Evolutionary conservation across 148 eudicot species (phyloP), one percentile per base, ranked within the genome.

Genomic region (Silene conica): DNA sequence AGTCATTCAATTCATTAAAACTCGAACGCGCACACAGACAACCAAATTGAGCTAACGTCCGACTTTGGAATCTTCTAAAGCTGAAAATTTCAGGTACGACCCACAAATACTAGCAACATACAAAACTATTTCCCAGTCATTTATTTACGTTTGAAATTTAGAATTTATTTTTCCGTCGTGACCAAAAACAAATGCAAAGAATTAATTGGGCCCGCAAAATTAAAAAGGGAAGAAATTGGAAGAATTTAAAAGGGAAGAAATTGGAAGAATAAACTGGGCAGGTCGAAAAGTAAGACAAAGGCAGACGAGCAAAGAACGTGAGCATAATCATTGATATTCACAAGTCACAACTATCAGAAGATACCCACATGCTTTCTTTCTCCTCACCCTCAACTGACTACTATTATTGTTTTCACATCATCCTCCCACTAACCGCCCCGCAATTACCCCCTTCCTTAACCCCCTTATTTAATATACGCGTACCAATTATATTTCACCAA

Each of bases 301-400:
- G 52, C 70, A 43, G 71, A 71, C 55, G 38, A 69, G 61, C 22
- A 66, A 62, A 80, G 72, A 80, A 80, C 83, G 83, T 72, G 80
- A 76, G 45, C 22, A 80, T 78, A 80, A 80, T 80, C 22, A 80
- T 76, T 76, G 68, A 50, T 70, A n/a, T 63, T 74, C 1, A 31
- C 34, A 31, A 31, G 4, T 31, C 34, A 31, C 34, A 31, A 31
- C 34, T 31, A 31, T 31, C 82, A 74, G 78, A 75, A 71, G 69
- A 57, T 15, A 80, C 65, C 82, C 82, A 79, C 78, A 79, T 79
- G 82, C 69, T 25, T 15, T 61, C 38, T 66, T 34, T 48, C 54
- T 48, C 2, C 54, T 38, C 43, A 31, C 43, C 41, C 60, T 6
- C 23, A 38, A 73, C 70, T 5, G 20, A 74, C 62, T 28, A 16